These are phyloP conservation scores for Eugenia klotzschiana DNA, from an alignment of 441 rosid species.

Conservation along the genomic window DNA sequence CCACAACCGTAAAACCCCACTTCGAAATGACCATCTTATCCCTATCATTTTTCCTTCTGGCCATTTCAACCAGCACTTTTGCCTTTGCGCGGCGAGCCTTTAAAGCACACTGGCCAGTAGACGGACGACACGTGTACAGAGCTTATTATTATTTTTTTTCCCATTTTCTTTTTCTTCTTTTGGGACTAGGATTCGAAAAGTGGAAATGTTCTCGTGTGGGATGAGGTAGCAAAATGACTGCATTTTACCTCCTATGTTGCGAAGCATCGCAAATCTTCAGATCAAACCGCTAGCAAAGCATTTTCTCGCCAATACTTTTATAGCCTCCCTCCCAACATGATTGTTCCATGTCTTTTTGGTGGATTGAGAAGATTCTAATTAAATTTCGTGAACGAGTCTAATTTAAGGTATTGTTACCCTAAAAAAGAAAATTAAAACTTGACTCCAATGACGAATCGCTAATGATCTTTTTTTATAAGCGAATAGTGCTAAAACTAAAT, in stretches of 20 bases:
- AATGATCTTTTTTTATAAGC: background rate
- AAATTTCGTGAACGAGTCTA: background rate
- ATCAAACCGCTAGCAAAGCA: background rate
- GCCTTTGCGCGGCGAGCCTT: background rate
- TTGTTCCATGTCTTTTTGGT: background rate
- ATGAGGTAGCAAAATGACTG: background rate
- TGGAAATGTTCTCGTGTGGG: background rate
- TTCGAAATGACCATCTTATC: background rate
- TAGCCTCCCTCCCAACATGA: background rate
- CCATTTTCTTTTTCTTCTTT: background rate
- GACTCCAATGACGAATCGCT: background rate
- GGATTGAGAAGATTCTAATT: background rate
- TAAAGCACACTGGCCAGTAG: background rate
- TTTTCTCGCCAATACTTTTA: background rate
- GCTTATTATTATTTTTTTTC: accelerated
- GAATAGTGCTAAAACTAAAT: background rate
- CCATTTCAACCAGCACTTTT: background rate
- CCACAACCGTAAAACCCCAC: background rate
- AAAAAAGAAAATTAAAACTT: background rate
- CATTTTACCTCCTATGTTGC: background rate
- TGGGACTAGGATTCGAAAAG: background rate
- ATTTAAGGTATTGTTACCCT: background rate
- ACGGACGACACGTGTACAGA: background rate
- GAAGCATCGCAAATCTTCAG: background rate
- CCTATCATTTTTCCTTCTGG: background rate